These are phyloP conservation scores for Stagonosporopsis vannaccii DNA, from an alignment of 2,329 filamentous ascomycete species.

Conservation along the genomic window DNA sequence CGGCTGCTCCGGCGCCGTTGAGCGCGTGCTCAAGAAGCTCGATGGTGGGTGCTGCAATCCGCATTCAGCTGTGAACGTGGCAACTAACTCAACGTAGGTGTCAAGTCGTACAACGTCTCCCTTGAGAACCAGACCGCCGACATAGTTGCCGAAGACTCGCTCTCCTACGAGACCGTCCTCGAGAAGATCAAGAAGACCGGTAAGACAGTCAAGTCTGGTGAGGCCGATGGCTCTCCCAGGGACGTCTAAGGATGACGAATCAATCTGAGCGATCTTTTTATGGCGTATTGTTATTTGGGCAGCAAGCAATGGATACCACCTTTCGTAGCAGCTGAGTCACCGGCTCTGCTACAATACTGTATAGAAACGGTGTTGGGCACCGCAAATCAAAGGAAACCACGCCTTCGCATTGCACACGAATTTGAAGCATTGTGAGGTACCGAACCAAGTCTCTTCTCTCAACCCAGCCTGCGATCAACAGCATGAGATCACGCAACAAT, in stretches of 20 bases:
- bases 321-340: constrained; percentile 13
- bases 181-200: constrained; percentile 93
- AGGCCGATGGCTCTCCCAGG: constrained; percentile 66
- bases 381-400: constrained; percentile 11
- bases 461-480: not conserved
- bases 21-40: constrained; percentile 89
- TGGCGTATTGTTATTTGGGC: constrained; percentile 24
- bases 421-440: not conserved
- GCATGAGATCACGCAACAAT: too few species aligned
- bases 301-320: constrained; percentile 28
- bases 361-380: constrained; percentile 11
- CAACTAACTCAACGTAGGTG: constrained; percentile 63
- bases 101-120: constrained; percentile 85
- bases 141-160: constrained; percentile 71
- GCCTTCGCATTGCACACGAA: not conserved
- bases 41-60: constrained; percentile 68
- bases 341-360: constrained; percentile 6
- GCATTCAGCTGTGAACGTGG: constrained; percentile 7
- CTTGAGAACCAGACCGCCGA: constrained; percentile 86
- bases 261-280: constrained; percentile 14
- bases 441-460: not conserved
- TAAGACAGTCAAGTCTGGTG: constrained; percentile 83
- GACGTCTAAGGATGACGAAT: constrained; percentile 32
- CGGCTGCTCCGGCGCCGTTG: constrained; percentile 93
- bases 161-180: constrained; percentile 82